These are phyloP conservation scores for Schoenoplectus tabernaemontani DNA, from an alignment of 202 grass and related monocot species.

Conservation along the genomic window DNA sequence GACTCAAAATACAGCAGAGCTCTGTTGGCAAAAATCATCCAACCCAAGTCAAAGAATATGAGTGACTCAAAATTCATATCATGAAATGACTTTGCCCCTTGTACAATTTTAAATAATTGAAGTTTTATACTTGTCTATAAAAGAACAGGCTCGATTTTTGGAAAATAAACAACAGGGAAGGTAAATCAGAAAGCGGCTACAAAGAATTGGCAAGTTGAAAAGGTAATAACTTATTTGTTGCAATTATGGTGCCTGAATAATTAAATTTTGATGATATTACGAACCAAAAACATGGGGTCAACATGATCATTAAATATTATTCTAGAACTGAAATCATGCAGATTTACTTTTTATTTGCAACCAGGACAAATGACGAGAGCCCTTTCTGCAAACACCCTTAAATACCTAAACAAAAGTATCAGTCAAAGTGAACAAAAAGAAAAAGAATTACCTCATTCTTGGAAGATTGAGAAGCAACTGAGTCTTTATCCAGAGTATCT, in stretches of 20 bases:
- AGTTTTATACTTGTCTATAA: no score
- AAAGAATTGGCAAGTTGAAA: not conserved
- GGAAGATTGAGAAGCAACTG: slow-evolving; percentile 19
- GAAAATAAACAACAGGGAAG: not conserved
- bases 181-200: not conserved
- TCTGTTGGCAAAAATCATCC: not conserved
- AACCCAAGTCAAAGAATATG: not conserved
- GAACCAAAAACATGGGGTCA: not conserved
- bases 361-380: not conserved
- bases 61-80: not conserved
- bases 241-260: not conserved
- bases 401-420: not conserved
- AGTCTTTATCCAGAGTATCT: slow-evolving; percentile 58
- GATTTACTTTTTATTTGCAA: not conserved
- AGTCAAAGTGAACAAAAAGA: not conserved
- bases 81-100: not conserved
- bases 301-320: not conserved
- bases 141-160: no score
- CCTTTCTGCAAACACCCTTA: not conserved
- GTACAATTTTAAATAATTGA: not conserved
- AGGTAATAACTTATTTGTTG: not conserved
- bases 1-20: not conserved
- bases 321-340: not conserved
- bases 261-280: not conserved
- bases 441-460: slow-evolving; percentile 23